Evolutionary conservation across 257 asterid species (phyloP).

Genomic region (Eucommia ulmoides): DNA sequence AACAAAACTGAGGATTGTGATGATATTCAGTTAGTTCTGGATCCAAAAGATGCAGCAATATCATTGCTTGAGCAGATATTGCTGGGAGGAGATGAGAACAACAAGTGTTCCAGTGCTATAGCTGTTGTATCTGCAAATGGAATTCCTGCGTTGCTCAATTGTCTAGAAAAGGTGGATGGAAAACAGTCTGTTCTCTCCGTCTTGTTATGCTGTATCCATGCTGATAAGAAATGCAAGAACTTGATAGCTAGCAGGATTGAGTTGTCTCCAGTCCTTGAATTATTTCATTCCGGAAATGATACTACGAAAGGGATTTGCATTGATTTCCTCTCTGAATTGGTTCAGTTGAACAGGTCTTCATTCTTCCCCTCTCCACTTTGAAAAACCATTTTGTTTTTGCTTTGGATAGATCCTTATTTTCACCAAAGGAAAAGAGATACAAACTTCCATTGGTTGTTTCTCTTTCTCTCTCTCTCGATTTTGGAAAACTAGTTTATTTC

Average conservation of each 20-base stretch:
- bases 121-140: slow-evolving; percentile 38
- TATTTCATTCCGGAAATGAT: slow-evolving; percentile 64
- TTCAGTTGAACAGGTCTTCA: slow-evolving; percentile 47
- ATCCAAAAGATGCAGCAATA: slow-evolving; percentile 66
- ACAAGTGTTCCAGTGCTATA: slow-evolving; percentile 21
- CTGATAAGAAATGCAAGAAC: slow-evolving; percentile 44
- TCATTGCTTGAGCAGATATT: slow-evolving; percentile 56
- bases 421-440: too few species aligned
- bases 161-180: slow-evolving; percentile 40
- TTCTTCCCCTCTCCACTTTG: neutral
- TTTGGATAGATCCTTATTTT: neutral
- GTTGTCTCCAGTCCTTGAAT: slow-evolving; percentile 52
- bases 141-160: slow-evolving; percentile 46
- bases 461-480: neutral
- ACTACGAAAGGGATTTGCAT: slow-evolving; percentile 41
- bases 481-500: neutral
- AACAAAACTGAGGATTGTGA: slow-evolving; percentile 30
- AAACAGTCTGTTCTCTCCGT: slow-evolving; percentile 36
- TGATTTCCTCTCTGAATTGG: slow-evolving; percentile 60
- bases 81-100: slow-evolving; percentile 51
- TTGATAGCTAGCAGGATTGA: slow-evolving; percentile 45
- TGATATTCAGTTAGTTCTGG: slow-evolving; percentile 31
- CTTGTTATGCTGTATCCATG: slow-evolving; percentile 45
- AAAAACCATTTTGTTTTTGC: neutral
- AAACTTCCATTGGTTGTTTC: too few species aligned